Percentiles rank a stretch among this genome's conserved stretches.
phyloP scores from a whole-genome alignment of 2,329 filamentous ascomycete species.

The Zymoseptoria crescenta region DNA sequence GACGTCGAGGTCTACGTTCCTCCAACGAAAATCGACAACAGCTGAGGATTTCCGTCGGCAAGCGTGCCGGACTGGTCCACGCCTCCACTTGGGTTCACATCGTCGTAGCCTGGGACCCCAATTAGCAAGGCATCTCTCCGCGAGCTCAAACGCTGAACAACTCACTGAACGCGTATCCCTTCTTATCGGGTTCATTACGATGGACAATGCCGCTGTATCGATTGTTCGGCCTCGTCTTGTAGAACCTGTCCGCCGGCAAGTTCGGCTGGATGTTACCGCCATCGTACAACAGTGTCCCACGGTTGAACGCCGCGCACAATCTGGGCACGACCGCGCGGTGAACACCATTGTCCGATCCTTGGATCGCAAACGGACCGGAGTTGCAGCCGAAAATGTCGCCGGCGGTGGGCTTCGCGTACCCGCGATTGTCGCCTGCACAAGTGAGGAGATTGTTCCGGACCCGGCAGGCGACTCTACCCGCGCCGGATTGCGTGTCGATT shows the following conservation, averaged over 20 bases:
- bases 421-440: conserved; percentile 32
- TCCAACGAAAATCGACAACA: conserved; percentile 43
- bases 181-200: conserved; percentile 49
- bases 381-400: conserved; percentile 62
- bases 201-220: conserved; percentile 56
- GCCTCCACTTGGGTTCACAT: conserved; percentile 41
- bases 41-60: conserved; percentile 34
- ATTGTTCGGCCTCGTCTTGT: conserved; percentile 38
- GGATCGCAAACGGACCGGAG: conserved; percentile 51
- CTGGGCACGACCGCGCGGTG: conserved; percentile 59
- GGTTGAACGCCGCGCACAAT: conserved; percentile 69
- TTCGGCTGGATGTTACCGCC: conserved; percentile 44
- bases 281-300: conserved; percentile 54
- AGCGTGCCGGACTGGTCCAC: conserved; percentile 47
- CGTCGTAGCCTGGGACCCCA: conserved; percentile 46
- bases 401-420: conserved; percentile 51
- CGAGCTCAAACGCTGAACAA: neutral
- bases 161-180: conserved; percentile 55
- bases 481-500: conserved; percentile 57
- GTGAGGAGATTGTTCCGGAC: conserved; percentile 39
- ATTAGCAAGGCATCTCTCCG: neutral
- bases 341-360: conserved; percentile 33
- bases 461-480: conserved; percentile 46
- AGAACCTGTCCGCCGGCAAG: conserved; percentile 27
- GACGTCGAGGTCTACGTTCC: conserved; percentile 23